Percentiles rank a stretch among this genome's conserved stretches.
Conservation (phyloP, 2,329 filamentous ascomycete species). For the Phyllosticta paracitricarpa region DNA sequence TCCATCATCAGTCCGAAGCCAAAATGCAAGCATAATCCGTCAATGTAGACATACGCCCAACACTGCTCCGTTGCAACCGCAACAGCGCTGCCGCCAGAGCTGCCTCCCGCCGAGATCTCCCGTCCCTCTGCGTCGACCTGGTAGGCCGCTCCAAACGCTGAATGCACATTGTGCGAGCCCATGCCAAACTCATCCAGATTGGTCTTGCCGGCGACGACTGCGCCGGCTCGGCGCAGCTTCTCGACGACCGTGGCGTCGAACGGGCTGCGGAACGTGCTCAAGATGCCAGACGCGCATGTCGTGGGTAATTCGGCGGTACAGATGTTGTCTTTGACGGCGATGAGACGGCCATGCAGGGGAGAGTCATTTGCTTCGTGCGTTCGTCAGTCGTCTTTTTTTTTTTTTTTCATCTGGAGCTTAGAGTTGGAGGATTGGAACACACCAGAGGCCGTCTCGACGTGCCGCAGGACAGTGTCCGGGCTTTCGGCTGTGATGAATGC, state of each 20-base stretch:
- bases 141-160: conserved; percentile 50
- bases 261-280: conserved; percentile 59
- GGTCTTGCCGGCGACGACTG: conserved; percentile 63
- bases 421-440: conserved; percentile 7
- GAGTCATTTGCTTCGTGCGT: neutral
- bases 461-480: conserved; percentile 16
- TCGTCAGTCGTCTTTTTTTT: neutral
- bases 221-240: conserved; percentile 54
- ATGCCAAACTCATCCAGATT: conserved; percentile 96
- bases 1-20: conserved; percentile 14
- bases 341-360: conserved; percentile 23
- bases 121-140: conserved; percentile 13
- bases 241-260: conserved; percentile 74
- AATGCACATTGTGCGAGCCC: conserved; percentile 71
- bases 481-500: conserved; percentile 25
- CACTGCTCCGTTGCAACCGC: conserved; percentile 60
- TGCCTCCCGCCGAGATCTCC: conserved; percentile 64
- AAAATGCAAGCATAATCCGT: neutral
- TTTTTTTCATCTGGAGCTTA: neutral
- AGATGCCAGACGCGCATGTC: conserved; percentile 71
- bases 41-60: conserved; percentile 39
- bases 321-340: conserved; percentile 44
- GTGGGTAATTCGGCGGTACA: conserved; percentile 43
- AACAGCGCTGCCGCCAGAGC: conserved; percentile 86
- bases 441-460: conserved; percentile 13